Evolutionary conservation across 345 rosid species (phyloP).

Genomic region (Microthlaspi erraticum): DNA sequence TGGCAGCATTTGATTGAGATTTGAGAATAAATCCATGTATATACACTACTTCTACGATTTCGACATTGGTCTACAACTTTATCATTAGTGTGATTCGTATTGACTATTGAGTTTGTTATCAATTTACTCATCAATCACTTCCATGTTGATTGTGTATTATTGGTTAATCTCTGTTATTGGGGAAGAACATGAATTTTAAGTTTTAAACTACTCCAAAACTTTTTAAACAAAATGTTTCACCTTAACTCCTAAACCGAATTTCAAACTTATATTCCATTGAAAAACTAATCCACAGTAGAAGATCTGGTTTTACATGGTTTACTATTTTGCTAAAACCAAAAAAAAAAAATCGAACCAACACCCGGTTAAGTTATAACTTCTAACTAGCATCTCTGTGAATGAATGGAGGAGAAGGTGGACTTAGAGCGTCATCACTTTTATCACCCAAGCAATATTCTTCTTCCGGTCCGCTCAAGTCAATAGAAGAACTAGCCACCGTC

Average conservation of each 20-base stretch:
- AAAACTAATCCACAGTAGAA: not conserved
- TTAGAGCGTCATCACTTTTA: slow-evolving; percentile 59
- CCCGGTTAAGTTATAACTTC: not conserved
- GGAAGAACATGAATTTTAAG: no score
- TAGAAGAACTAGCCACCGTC: slow-evolving; percentile 43
- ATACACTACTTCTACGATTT: no score
- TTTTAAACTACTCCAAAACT: no score
- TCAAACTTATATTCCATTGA: not conserved
- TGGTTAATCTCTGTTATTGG: no score
- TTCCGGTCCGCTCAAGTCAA: slow-evolving; percentile 43
- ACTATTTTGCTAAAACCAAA: not conserved
- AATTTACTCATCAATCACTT: no score
- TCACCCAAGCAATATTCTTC: slow-evolving; percentile 39
- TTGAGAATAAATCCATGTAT: no score
- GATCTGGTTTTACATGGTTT: slow-evolving; percentile 5
- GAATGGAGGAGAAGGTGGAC: slow-evolving; percentile 64
- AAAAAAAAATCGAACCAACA: not conserved
- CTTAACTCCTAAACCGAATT: not conserved
- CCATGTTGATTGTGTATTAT: no score
- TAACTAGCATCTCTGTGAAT: slow-evolving; percentile 58
- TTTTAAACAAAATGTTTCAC: no score
- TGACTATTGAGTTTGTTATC: no score
- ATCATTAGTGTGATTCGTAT: no score
- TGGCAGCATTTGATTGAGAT: no score
- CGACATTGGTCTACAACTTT: no score